Conservation (phyloP, 805 yeast species). For the Suhomyces pyralidae region DNA sequence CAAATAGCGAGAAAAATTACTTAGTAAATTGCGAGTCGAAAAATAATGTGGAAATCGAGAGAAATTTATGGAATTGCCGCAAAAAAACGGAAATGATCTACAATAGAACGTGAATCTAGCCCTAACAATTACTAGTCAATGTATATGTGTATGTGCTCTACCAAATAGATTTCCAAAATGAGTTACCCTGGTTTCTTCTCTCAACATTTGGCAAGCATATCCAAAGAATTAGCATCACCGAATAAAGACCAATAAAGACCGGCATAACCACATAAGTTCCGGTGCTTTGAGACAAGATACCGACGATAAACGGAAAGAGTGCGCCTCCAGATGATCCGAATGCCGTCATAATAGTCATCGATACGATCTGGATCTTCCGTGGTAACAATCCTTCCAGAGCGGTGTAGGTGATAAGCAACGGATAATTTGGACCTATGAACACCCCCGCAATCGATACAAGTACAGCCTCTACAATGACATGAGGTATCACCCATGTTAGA, state of each 20-base stretch:
- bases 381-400: conserved; percentile 41
- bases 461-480: conserved; percentile 44
- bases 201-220: conserved; percentile 36
- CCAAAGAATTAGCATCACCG: conserved; percentile 38
- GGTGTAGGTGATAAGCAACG: conserved; percentile 45
- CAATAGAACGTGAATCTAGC: too few species aligned
- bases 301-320: conserved; percentile 51
- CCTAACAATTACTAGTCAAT: too few species aligned
- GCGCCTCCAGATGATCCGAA: conserved; percentile 62
- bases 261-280: conserved; percentile 54
- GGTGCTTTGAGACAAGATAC: conserved; percentile 42
- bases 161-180: conserved; percentile 19
- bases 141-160: not conserved
- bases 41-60: not conserved
- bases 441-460: conserved; percentile 52
- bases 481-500: conserved; percentile 49
- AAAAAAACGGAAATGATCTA: too few species aligned
- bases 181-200: conserved; percentile 8
- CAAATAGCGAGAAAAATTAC: not conserved
- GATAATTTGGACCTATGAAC: conserved; percentile 65
- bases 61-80: not conserved
- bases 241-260: conserved; percentile 37
- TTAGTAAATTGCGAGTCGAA: not conserved
- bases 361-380: conserved; percentile 48
- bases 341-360: conserved; percentile 51